phyloP scores from a whole-genome alignment of 768 basidiomycete species.

The Agrocybe pediades region DNA sequence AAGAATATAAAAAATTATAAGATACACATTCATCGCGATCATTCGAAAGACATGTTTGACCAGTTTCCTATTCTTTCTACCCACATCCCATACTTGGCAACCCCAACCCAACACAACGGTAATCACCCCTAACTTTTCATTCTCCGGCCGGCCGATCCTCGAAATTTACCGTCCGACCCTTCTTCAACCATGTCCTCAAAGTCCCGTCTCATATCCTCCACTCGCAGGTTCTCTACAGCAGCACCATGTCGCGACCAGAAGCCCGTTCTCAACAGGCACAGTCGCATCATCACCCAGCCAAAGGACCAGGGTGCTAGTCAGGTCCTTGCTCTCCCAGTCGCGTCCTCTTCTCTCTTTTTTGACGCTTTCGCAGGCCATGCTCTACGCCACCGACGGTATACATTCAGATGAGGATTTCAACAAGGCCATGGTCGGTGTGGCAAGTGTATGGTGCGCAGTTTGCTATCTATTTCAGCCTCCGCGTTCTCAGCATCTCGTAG shows the following conservation, averaged over 20 bases:
- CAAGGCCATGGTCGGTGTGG: slow-evolving; percentile 97
- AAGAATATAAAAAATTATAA: slow-evolving; percentile 25
- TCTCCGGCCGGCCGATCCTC: slow-evolving; percentile 12
- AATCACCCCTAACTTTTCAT: slow-evolving; percentile 35
- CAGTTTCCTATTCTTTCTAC: slow-evolving; percentile 37
- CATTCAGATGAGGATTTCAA: slow-evolving; percentile 79
- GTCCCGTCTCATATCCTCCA: slow-evolving; percentile 22
- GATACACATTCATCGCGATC: slow-evolving; percentile 40
- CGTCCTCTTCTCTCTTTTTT: neutral
- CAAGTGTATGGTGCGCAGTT: slow-evolving; percentile 84
- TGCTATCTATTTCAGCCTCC: slow-evolving; percentile 7
- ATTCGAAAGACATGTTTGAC: slow-evolving; percentile 34
- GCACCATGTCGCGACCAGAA: slow-evolving; percentile 37
- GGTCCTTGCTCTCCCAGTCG: slow-evolving; percentile 37
- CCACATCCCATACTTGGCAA: slow-evolving; percentile 22
- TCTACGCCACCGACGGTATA: slow-evolving; percentile 97
- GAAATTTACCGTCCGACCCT: neutral
- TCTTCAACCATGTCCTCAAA: slow-evolving; percentile 6
- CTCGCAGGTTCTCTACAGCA: slow-evolving; percentile 40
- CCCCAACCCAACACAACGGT: slow-evolving; percentile 39
- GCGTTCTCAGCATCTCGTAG: slow-evolving; percentile 40
- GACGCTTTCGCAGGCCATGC: slow-evolving; percentile 73
- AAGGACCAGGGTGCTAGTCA: slow-evolving; percentile 97
- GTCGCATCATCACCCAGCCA: slow-evolving; percentile 81
- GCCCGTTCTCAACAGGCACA: slow-evolving; percentile 67